phyloP scores from a whole-genome alignment of 2,329 filamentous ascomycete species.

The Penicillium sp. region DNA sequence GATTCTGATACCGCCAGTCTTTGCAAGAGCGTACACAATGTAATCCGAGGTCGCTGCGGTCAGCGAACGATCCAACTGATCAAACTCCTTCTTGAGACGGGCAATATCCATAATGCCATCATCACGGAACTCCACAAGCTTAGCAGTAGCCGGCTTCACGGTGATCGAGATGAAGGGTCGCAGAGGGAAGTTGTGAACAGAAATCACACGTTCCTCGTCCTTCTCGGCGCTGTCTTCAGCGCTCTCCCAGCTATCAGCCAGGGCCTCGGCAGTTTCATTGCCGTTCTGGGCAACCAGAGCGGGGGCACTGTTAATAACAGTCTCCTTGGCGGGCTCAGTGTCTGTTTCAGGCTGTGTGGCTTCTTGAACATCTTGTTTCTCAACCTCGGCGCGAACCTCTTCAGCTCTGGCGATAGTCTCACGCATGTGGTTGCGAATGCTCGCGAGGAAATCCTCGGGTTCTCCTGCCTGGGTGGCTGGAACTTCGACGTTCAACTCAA shows the following conservation, averaged over 20 bases:
- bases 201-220: slow-evolving; percentile 69
- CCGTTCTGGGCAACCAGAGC: slow-evolving; percentile 62
- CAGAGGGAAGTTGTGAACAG: slow-evolving; percentile 95
- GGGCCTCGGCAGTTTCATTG: slow-evolving; percentile 59
- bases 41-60: slow-evolving; percentile 88
- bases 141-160: slow-evolving; percentile 57
- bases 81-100: slow-evolving; percentile 94
- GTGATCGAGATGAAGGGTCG: slow-evolving; percentile 92
- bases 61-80: slow-evolving; percentile 93
- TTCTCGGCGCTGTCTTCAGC: slow-evolving; percentile 74
- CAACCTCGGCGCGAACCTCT: slow-evolving; percentile 57
- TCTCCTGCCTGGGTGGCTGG: slow-evolving; percentile 43
- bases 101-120: slow-evolving; percentile 91
- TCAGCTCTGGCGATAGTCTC: slow-evolving; percentile 53
- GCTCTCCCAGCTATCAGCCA: slow-evolving; percentile 92
- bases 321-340: slow-evolving; percentile 57
- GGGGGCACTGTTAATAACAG: slow-evolving; percentile 44
- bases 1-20: slow-evolving; percentile 88
- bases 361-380: slow-evolving; percentile 57
- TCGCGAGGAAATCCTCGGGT: slow-evolving; percentile 44
- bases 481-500: slow-evolving; percentile 59
- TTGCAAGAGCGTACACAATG: slow-evolving; percentile 93
- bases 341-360: slow-evolving; percentile 33
- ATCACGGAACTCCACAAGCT: slow-evolving; percentile 69
- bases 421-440: slow-evolving; percentile 40